Evolutionary conservation across 2,329 filamentous ascomycete species (phyloP).

Genomic region (Trichoderma afroharzianum): DNA sequence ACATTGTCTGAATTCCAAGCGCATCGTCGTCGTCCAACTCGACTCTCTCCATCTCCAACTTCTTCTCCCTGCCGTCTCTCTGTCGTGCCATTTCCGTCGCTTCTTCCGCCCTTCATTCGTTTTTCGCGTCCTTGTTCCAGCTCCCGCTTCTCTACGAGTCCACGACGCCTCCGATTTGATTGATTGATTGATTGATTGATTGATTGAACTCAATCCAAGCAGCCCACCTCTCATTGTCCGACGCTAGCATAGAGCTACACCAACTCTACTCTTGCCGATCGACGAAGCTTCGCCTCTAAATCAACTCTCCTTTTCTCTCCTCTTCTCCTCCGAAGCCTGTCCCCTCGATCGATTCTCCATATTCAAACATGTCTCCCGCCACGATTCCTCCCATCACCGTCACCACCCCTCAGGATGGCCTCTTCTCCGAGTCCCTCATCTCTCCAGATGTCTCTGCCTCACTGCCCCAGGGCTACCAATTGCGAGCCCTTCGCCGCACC

Average conservation of each 20-base stretch:
- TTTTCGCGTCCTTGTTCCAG: background rate
- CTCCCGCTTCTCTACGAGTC: background rate
- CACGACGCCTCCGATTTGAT: background rate
- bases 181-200: background rate
- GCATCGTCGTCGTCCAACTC: background rate
- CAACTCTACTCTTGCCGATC: background rate
- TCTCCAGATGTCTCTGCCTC: conserved; percentile 67
- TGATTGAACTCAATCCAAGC: background rate
- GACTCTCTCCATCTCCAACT: background rate
- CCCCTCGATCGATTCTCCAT: background rate
- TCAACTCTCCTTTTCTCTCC: background rate
- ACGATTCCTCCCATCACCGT: background rate
- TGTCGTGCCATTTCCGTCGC: background rate
- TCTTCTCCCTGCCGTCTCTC: background rate
- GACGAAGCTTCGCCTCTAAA: background rate
- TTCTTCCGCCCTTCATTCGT: background rate
- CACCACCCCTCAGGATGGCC: conserved; percentile 42
- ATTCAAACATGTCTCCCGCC: background rate
- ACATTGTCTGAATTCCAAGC: background rate
- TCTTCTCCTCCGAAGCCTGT: background rate
- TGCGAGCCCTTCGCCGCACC: conserved; percentile 72
- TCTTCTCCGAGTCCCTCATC: conserved; percentile 77
- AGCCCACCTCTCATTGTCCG: background rate
- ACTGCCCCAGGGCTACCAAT: conserved; percentile 76
- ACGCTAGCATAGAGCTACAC: background rate